Evolutionary conservation across 1,284 basidiomycete genomes (phyloP).

Genomic region (Sporisorium sorghi): DNA sequence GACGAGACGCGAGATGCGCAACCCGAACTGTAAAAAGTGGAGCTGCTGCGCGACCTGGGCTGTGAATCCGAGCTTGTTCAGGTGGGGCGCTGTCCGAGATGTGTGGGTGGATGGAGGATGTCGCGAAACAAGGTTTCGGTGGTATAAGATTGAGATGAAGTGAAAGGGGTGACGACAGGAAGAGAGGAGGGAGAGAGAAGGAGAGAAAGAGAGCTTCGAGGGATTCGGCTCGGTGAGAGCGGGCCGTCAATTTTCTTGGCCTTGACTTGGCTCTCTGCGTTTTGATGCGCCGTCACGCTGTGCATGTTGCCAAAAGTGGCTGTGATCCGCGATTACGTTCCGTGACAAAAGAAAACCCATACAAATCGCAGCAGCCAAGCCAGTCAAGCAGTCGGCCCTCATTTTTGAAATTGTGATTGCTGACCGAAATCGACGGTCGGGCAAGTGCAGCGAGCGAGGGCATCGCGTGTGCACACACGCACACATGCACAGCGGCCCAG

Average conservation of each 20-base stretch:
- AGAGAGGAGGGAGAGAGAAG: not conserved
- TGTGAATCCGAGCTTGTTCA: not conserved
- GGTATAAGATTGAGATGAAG: constrained; percentile 10
- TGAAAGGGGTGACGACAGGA: not conserved
- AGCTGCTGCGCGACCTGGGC: not conserved
- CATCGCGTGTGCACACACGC: not conserved
- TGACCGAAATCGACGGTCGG: constrained; percentile 1
- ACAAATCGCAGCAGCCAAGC: not conserved
- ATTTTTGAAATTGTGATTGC: not conserved
- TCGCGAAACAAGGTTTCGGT: constrained; percentile 10
- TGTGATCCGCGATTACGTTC: not conserved
- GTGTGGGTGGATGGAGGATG: too few relatives aligned
- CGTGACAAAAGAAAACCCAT: too few relatives aligned
- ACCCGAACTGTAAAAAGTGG: not conserved
- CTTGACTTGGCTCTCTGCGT: not conserved
- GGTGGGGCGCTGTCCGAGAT: not conserved
- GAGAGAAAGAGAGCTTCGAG: not conserved
- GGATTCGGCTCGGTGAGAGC: not conserved
- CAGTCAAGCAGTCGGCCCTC: too few relatives aligned
- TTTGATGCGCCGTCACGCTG: constrained; percentile 9
- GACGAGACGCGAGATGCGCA: too few relatives aligned
- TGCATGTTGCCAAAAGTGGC: too few relatives aligned
- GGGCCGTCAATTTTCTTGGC: not conserved
- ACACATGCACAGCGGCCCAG: too few relatives aligned
- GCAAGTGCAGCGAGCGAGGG: not conserved